Evolutionary conservation across 2,329 filamentous ascomycete species (phyloP), one percentile per base, ranked within the genome.

Genomic region (Blumeria hordei): DNA sequence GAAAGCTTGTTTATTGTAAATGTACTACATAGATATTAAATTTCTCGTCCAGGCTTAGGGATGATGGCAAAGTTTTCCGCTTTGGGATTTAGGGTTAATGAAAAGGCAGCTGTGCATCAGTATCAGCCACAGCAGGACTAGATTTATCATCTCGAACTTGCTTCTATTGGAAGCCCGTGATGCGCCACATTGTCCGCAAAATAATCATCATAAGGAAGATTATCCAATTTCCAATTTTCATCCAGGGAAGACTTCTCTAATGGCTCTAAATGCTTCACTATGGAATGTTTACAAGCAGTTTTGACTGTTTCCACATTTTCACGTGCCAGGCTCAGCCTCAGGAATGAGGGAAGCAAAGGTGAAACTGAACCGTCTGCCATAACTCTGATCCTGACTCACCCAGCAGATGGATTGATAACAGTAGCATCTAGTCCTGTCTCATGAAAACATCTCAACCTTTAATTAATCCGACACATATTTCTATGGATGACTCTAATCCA

Each of bases 391-490:
- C 16, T 62, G 54, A 62, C 60, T 54, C 45, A 16, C 32, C 47
- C 36, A 56, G 14, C 55, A 65, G 64, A 61, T 64, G 63, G 61
- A 61, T 65, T 54, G 62, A 65, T 52, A 62, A 62, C 41, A 62
- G 58, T 47, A 61, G 62, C 44, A 62, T 63, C 54, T 63, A 60
- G 62, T 62, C 61, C 53, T 65, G 64, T 62, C 63, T 63, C 56
- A 65, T 65, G 55, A 65, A 65, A 57, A 56, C 65, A 3, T 59
- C 62, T 33, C 59, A 60, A 35, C 51, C 60, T 8, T 58, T 59
- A 10, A 36, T 53, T 32, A 55, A 61, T 37, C 47, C 9, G 4
- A 21, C 12, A 51, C 47, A 16, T 51, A 45, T 28, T 21, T 7
- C 51, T 14, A 54, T 59, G 28, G 54, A 54, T 43, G 53, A 34